Conservation (phyloP, 2,329 filamentous ascomycete species). For the Talaromyces marneffei region DNA sequence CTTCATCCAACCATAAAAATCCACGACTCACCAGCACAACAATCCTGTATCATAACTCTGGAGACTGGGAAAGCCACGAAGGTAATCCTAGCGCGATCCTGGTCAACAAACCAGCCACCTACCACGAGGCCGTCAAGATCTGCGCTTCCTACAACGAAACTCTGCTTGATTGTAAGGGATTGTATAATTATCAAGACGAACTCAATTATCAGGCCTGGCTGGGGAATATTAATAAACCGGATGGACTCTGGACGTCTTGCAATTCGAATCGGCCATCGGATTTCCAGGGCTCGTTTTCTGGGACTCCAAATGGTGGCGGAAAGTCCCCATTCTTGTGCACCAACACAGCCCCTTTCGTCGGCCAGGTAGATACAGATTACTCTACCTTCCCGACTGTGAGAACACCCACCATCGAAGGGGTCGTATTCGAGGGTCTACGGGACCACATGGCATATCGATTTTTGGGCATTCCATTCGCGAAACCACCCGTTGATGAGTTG, state of each 20-base stretch:
- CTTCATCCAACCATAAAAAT: neutral
- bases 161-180: constrained; percentile 5
- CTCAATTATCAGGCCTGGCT: constrained; percentile 8
- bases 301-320: neutral
- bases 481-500: constrained; percentile 25
- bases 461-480: constrained; percentile 27
- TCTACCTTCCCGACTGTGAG: constrained; percentile 9
- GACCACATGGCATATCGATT: constrained; percentile 15
- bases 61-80: constrained; percentile 8
- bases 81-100: constrained; percentile 9
- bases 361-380: constrained; percentile 9
- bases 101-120: neutral
- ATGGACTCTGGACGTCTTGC: constrained; percentile 12
- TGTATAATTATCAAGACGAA: neutral
- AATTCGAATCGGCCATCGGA: neutral
- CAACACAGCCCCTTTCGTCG: constrained; percentile 8
- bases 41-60: constrained; percentile 10
- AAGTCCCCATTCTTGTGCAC: constrained; percentile 10
- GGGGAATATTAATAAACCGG: neutral
- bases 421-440: constrained; percentile 8
- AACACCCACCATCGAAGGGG: neutral
- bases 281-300: neutral
- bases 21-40: neutral
- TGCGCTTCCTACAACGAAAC: constrained; percentile 11
- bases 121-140: constrained; percentile 1